phyloP scores from a whole-genome alignment of 768 basidiomycete genomes.

The Leccinum boreale region DNA sequence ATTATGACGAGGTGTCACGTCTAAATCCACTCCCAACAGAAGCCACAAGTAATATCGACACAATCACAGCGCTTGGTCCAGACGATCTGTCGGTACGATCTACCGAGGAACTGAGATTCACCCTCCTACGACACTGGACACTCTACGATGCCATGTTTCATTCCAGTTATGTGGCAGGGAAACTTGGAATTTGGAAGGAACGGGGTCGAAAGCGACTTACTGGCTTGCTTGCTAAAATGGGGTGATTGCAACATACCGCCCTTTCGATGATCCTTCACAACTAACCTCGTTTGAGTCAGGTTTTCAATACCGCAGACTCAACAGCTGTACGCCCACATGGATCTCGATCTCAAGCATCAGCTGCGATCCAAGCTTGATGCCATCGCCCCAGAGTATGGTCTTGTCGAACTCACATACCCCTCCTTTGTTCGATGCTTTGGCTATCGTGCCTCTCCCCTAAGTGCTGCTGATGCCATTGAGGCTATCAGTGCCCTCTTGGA shows the following conservation, averaged over 20 bases:
- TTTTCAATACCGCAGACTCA: conserved; percentile 94
- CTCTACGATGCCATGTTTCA: conserved; percentile 98
- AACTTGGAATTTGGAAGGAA: conserved; percentile 96
- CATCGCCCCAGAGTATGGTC: conserved; percentile 92
- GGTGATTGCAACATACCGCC: conserved; percentile 47
- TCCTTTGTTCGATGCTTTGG: conserved; percentile 93
- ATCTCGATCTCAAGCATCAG: conserved; percentile 83
- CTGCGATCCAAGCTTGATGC: conserved; percentile 80
- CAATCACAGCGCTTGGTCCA: conserved; percentile 57
- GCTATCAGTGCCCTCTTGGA: conserved; percentile 84
- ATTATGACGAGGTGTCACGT: conserved; percentile 88
- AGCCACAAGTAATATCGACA: conserved; percentile 34
- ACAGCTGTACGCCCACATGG: conserved; percentile 94
- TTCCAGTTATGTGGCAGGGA: conserved; percentile 92
- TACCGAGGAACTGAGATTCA: conserved; percentile 90
- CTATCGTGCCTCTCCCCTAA: conserved; percentile 82
- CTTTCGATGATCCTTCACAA: not conserved
- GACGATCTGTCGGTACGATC: conserved; percentile 83
- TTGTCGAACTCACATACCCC: conserved; percentile 89
- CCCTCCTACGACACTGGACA: conserved; percentile 95
- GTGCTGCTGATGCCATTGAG: conserved; percentile 92
- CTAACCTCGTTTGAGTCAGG: conserved; percentile 40
- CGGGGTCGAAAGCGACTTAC: conserved; percentile 84
- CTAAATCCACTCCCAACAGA: conserved; percentile 66
- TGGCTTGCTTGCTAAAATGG: conserved; percentile 97